Conservation (phyloP, 495 filamentous ascomycete species). For the Trichocladium antarcticum region DNA sequence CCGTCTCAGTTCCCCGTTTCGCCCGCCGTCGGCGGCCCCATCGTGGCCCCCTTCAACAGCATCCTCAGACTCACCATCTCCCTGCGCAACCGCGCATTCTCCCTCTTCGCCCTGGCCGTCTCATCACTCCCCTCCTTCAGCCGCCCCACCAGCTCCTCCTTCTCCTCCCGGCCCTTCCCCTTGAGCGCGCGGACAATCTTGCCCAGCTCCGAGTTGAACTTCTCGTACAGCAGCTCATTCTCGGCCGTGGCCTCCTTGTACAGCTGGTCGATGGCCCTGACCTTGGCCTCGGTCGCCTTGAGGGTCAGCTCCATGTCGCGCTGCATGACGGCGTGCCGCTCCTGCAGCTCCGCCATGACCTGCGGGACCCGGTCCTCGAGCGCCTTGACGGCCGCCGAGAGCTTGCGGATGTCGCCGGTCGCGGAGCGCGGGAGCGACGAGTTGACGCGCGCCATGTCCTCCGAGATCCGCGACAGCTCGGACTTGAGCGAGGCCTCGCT, state of each 20-base stretch:
- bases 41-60: constrained; percentile 31
- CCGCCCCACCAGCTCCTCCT: constrained; percentile 58
- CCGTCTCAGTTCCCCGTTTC: neutral
- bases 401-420: constrained; percentile 34
- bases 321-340: constrained; percentile 50
- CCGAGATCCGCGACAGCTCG: constrained; percentile 71
- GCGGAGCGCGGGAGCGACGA: constrained; percentile 30
- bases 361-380: constrained; percentile 56
- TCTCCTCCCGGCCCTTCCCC: constrained; percentile 56
- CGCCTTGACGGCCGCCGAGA: constrained; percentile 45
- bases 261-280: constrained; percentile 73
- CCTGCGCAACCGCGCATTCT: constrained; percentile 52
- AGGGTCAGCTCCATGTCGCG: constrained; percentile 59
- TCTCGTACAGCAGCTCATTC: constrained; percentile 88
- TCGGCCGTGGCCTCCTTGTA: constrained; percentile 83
- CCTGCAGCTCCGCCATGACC: constrained; percentile 49
- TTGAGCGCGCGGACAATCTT: constrained; percentile 67
- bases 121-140: constrained; percentile 59
- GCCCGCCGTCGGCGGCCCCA: too few species aligned
- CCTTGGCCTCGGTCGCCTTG: constrained; percentile 61
- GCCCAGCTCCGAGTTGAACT: constrained; percentile 80
- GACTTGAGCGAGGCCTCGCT: constrained; percentile 56
- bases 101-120: constrained; percentile 59
- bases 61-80: constrained; percentile 42
- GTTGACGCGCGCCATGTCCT: constrained; percentile 63